Conservation (phyloP, 2,329 filamentous ascomycete species). For the Phialophora macrospora region DNA sequence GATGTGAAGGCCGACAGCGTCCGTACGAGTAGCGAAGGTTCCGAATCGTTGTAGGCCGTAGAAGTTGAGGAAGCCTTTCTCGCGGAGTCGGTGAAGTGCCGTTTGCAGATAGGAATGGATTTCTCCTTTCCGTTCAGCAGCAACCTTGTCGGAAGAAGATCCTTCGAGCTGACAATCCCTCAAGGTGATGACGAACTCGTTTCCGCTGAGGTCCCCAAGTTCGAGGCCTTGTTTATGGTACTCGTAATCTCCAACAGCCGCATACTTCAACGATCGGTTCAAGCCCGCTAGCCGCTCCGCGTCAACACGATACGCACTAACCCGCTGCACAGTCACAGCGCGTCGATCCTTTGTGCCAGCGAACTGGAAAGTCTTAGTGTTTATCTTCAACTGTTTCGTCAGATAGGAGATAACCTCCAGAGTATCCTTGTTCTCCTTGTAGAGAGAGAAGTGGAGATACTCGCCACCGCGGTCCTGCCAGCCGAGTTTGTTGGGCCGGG, state of each 20-base stretch:
- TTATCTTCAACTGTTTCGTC: slow-evolving; percentile 71
- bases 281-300: slow-evolving; percentile 69
- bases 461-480: slow-evolving; percentile 75
- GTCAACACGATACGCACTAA: slow-evolving; percentile 67
- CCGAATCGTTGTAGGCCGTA: slow-evolving; percentile 98
- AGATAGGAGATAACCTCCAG: slow-evolving; percentile 87
- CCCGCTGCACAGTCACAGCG: slow-evolving; percentile 81
- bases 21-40: slow-evolving; percentile 82
- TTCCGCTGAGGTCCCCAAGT: slow-evolving; percentile 82
- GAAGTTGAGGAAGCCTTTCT: slow-evolving; percentile 92
- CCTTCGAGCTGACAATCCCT: slow-evolving; percentile 71
- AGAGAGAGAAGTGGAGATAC: slow-evolving; percentile 87
- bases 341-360: slow-evolving; percentile 91
- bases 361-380: slow-evolving; percentile 72
- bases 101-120: slow-evolving; percentile 57
- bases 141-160: slow-evolving; percentile 44
- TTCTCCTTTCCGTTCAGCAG: slow-evolving; percentile 46
- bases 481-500: slow-evolving; percentile 53
- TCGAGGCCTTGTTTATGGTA: slow-evolving; percentile 74
- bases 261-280: slow-evolving; percentile 65
- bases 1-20: slow-evolving; percentile 82
- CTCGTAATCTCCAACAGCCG: slow-evolving; percentile 76
- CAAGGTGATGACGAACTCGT: slow-evolving; percentile 90
- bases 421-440: slow-evolving; percentile 96
- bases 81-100: slow-evolving; percentile 69